phyloP scores from a whole-genome alignment of 306 rosid species.

The Begonia loranthoides region DNA sequence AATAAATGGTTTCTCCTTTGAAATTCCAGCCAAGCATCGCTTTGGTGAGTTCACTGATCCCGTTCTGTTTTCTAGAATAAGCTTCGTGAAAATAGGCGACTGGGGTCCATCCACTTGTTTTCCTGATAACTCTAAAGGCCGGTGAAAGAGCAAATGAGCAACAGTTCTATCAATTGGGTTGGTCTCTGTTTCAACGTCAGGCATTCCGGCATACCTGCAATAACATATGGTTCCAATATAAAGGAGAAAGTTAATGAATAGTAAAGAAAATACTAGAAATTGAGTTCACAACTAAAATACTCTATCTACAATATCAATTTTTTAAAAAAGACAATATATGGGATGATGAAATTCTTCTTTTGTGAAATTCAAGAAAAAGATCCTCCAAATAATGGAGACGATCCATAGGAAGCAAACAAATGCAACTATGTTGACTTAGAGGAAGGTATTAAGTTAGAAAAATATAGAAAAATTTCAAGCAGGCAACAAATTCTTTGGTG shows the following conservation, averaged over 20 bases:
- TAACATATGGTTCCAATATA: constrained; percentile 4
- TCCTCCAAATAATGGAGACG: no score
- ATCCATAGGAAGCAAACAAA: no score
- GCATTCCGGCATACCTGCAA: constrained; percentile 32
- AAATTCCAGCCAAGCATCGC: constrained; percentile 23
- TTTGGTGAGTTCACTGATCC: constrained; percentile 20
- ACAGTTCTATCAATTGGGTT: constrained; percentile 78
- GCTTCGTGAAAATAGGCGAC: constrained; percentile 31
- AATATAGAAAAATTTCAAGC: no score
- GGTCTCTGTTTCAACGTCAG: constrained; percentile 65
- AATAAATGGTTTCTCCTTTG: constrained; percentile 19
- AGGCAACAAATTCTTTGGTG: no score
- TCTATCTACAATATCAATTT: no score
- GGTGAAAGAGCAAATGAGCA: constrained; percentile 86
- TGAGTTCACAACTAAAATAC: no score
- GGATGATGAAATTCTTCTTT: no score
- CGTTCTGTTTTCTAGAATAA: constrained; percentile 22
- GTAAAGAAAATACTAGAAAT: no score
- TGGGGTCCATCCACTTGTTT: constrained; percentile 33
- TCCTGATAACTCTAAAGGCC: constrained; percentile 42
- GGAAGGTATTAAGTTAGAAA: no score
- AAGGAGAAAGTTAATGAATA: background rate
- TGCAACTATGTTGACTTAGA: no score
- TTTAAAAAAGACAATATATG: no score
- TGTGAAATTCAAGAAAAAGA: no score